Evolutionary conservation across 768 basidiomycete species (phyloP).

Genomic region (Myochromella boudieri): DNA sequence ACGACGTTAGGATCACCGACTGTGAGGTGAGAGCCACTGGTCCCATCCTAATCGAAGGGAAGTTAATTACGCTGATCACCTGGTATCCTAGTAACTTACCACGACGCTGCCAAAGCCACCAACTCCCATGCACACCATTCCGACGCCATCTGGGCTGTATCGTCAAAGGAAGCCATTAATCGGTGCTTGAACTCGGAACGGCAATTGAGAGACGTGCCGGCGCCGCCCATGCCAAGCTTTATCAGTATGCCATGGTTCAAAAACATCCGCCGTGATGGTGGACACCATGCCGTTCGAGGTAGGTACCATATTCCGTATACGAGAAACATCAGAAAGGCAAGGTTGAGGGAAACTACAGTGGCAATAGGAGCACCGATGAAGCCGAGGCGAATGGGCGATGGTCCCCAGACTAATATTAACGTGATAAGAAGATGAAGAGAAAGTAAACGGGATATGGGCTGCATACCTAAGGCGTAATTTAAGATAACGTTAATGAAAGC

Average conservation of each 20-base stretch:
- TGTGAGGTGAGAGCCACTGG: slow-evolving; percentile 84
- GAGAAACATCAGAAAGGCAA: slow-evolving; percentile 64
- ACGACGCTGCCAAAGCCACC: slow-evolving; percentile 55
- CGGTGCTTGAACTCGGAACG: neutral
- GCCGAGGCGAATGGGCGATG: slow-evolving; percentile 72
- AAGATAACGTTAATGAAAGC: slow-evolving; percentile 84
- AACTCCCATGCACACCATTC: slow-evolving; percentile 99
- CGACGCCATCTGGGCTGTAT: slow-evolving; percentile 69
- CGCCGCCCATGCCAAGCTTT: slow-evolving; percentile 79
- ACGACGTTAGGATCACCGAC: slow-evolving; percentile 61
- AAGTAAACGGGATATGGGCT: neutral
- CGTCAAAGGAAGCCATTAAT: neutral
- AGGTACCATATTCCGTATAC: slow-evolving; percentile 62
- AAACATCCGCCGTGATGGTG: slow-evolving; percentile 63
- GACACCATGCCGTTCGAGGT: slow-evolving; percentile 81
- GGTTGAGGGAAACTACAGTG: slow-evolving; percentile 84
- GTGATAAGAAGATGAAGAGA: neutral
- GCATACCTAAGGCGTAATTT: slow-evolving; percentile 80
- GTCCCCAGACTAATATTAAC: slow-evolving; percentile 79
- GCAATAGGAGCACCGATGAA: slow-evolving; percentile 95
- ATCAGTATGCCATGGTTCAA: slow-evolving; percentile 66
- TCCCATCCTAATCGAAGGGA: slow-evolving; percentile 54
- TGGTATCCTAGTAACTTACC: no score
- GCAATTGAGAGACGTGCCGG: slow-evolving; percentile 41
- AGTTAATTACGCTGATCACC: slow-evolving; percentile 8